Percentiles rank a stretch among this genome's conserved stretches.
These are phyloP conservation scores for Eucalyptus erythrocorys DNA, from an alignment of 345 rosid genomes.

Conservation along the genomic window DNA sequence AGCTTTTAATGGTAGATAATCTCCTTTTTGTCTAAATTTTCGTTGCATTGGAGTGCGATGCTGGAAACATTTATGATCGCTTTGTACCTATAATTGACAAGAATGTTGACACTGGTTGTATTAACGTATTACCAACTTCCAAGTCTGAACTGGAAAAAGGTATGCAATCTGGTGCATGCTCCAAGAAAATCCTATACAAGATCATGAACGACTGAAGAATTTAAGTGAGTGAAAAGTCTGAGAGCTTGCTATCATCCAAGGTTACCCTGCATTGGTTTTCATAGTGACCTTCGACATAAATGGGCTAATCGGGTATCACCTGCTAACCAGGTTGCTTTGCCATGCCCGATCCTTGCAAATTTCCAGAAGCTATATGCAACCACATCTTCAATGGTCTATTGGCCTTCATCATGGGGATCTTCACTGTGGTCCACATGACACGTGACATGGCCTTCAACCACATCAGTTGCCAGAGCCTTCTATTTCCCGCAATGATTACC, in stretches of 20 bases:
- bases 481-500: conserved; percentile 30
- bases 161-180: not conserved
- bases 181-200: not conserved
- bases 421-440: conserved; percentile 37
- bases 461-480: conserved; percentile 8
- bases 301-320: not conserved
- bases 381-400: conserved; percentile 22
- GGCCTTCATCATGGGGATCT: conserved; percentile 55
- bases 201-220: not conserved
- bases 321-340: not conserved
- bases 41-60: not conserved
- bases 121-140: not conserved
- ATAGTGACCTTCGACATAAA: not conserved
- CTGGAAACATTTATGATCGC: not conserved
- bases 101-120: conserved; percentile 22
- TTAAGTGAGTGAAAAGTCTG: not conserved
- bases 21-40: not conserved
- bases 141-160: conserved; percentile 1
- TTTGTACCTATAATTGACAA: conserved; percentile 33
- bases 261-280: not conserved
- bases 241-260: not conserved
- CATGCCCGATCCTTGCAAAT: not conserved
- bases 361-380: conserved; percentile 2
- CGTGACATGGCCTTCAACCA: conserved; percentile 1
- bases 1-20: not conserved